phyloP scores from a whole-genome alignment of 2,329 filamentous ascomycete genomes.

The Fusarium mundagurra region DNA sequence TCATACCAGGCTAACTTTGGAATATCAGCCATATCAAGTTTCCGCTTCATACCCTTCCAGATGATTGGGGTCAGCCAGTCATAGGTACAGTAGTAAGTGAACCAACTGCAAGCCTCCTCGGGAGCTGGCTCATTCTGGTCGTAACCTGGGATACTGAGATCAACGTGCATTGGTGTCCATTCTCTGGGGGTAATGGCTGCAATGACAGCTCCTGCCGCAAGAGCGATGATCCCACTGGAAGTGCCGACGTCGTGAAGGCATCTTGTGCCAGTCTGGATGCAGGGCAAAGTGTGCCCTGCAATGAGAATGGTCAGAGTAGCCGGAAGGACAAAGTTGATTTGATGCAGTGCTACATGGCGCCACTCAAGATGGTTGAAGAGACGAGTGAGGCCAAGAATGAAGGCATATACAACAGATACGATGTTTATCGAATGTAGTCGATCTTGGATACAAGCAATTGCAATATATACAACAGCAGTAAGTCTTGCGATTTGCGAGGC shows the following conservation, averaged over 20 bases:
- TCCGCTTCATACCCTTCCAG: slow-evolving; percentile 56
- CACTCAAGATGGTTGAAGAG: slow-evolving; percentile 54
- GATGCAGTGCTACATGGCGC: slow-evolving; percentile 58
- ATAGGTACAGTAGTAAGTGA: slow-evolving; percentile 62
- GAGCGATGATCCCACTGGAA: slow-evolving; percentile 49
- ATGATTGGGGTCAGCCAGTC: slow-evolving; percentile 61
- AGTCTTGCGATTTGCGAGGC: slow-evolving; percentile 54
- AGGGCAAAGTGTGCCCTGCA: slow-evolving; percentile 54
- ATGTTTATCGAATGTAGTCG: slow-evolving; percentile 51
- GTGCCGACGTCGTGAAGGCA: slow-evolving; percentile 46
- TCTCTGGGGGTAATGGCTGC: slow-evolving; percentile 59
- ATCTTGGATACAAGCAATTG: slow-evolving; percentile 48
- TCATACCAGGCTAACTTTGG: slow-evolving; percentile 65
- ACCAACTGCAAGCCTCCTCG: slow-evolving; percentile 65
- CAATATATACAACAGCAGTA: slow-evolving; percentile 52
- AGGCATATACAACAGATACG: slow-evolving; percentile 51
- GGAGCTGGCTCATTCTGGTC: slow-evolving; percentile 55
- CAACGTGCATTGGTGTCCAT: slow-evolving; percentile 58
- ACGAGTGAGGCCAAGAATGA: slow-evolving; percentile 56
- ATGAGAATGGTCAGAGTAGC: slow-evolving; percentile 50
- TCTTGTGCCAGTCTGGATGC: slow-evolving; percentile 50
- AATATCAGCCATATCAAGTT: slow-evolving; percentile 59
- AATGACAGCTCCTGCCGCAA: slow-evolving; percentile 51
- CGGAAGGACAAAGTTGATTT: slow-evolving; percentile 58
- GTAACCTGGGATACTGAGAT: slow-evolving; percentile 51